A percentile compares a stretch with the other conserved stretches of the same genome.
Conservation (phyloP, 495 filamentous ascomycete species). For the Penicillium flavigenum region DNA sequence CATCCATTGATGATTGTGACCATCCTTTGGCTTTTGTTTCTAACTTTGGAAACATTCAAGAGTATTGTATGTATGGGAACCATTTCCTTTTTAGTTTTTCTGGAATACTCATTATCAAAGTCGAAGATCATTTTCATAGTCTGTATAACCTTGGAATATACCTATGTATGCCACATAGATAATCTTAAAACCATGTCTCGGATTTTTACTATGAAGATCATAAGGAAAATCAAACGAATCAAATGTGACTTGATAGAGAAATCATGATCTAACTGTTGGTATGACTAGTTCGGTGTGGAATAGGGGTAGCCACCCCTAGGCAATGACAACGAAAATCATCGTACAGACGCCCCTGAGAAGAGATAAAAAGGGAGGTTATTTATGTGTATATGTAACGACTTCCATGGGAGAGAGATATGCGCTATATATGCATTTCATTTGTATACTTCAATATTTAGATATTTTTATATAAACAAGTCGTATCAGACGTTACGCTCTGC, state of each 20-base stretch:
- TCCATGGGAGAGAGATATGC: no score
- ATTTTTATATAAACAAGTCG: slow-evolving; percentile 34
- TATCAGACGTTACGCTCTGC: slow-evolving; percentile 64
- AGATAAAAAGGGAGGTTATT: neutral
- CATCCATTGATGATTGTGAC: neutral
- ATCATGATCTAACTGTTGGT: neutral
- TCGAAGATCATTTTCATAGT: neutral
- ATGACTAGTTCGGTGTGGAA: neutral
- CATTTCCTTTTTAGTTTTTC: neutral
- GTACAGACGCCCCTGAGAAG: neutral
- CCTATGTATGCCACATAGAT: neutral
- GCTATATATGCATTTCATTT: neutral
- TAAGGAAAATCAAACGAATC: neutral
- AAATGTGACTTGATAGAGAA: neutral
- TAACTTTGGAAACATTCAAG: neutral
- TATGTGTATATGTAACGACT: neutral
- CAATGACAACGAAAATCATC: neutral
- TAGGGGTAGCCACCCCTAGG: neutral
- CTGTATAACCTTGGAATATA: neutral
- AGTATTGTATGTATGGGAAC: neutral
- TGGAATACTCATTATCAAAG: neutral
- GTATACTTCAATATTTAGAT: neutral
- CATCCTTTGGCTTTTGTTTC: neutral
- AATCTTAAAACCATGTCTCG: neutral
- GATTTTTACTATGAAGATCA: neutral